A percentile compares a stretch with the other conserved stretches of the same genome.
Conservation (phyloP, 2,329 filamentous ascomycete genomes). For the Arthrobotrys sinensis region DNA sequence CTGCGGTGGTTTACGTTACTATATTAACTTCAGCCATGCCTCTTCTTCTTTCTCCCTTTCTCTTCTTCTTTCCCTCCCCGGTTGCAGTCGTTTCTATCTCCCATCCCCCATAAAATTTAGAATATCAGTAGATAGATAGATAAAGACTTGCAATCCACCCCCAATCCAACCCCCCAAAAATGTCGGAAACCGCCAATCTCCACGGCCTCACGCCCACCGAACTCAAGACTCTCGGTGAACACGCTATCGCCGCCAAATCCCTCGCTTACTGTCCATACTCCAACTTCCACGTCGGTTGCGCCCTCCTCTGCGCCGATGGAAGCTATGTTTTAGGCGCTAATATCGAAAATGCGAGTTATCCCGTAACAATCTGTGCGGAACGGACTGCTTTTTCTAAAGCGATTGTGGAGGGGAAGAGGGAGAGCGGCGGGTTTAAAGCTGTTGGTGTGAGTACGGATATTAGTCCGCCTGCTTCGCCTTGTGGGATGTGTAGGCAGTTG, state of each 20-base stretch:
- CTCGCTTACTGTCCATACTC: slow-evolving; percentile 94
- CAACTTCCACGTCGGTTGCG: slow-evolving; percentile 89
- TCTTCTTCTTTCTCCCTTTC: slow-evolving; percentile 8
- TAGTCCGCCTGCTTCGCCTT: slow-evolving; percentile 74
- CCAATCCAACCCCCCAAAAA: slow-evolving; percentile 1
- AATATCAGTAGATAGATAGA: neutral
- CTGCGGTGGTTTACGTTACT: neutral
- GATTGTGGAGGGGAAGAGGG: slow-evolving; percentile 72
- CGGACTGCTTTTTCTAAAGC: slow-evolving; percentile 88
- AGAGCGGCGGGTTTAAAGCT: slow-evolving; percentile 76
- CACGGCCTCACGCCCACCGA: slow-evolving; percentile 75
- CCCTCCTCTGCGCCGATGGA: slow-evolving; percentile 76
- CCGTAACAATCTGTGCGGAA: slow-evolving; percentile 96
- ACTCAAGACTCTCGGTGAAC: slow-evolving; percentile 75
- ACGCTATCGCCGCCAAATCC: slow-evolving; percentile 80
- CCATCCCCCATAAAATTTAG: slow-evolving; percentile 15
- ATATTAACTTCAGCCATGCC: slow-evolving; percentile 40
- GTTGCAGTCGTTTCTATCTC: slow-evolving; percentile 31
- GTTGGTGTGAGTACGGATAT: slow-evolving; percentile 84
- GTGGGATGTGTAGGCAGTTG: slow-evolving; percentile 97
- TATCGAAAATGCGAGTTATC: slow-evolving; percentile 93
- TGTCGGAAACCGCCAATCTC: slow-evolving; percentile 33
- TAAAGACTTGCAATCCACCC: slow-evolving; percentile 12
- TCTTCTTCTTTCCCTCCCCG: slow-evolving; percentile 25
- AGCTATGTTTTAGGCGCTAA: slow-evolving; percentile 82